These are phyloP conservation scores for Proteromonas lacertae DNA, from an alignment of 352 stramenopile genomes.

Conservation along the genomic window DNA sequence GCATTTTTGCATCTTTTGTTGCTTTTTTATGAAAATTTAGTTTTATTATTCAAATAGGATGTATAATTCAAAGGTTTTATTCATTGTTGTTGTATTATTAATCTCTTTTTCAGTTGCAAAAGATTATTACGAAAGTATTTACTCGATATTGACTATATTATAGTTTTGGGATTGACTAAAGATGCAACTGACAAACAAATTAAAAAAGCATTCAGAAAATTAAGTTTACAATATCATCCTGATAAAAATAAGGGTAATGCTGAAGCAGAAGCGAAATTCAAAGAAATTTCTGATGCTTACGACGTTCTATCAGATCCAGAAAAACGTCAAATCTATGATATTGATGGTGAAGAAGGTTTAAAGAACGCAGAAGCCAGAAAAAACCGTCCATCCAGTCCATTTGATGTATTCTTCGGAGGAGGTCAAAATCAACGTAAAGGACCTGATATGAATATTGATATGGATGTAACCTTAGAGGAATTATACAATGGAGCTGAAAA, in stretches of 20 bases:
- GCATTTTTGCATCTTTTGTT: too few species aligned
- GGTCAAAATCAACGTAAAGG: constrained; percentile 19
- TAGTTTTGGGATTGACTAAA: not conserved
- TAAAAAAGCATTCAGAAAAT: not conserved
- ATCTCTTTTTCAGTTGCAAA: too few species aligned
- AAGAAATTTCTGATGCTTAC: constrained; percentile 15
- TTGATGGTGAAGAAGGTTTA: constrained; percentile 17
- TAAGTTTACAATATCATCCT: not conserved
- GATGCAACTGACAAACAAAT: constrained; percentile 1
- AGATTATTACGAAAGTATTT: too few species aligned
- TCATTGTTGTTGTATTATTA: too few species aligned
- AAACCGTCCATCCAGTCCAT: not conserved
- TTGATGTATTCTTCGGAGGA: constrained; percentile 4
- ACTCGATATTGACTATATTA: too few species aligned
- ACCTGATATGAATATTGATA: constrained; percentile 35
- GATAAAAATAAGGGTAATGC: not conserved
- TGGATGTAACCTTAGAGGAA: constrained; percentile 66
- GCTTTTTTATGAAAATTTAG: too few species aligned
- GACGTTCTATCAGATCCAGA: constrained; percentile 26
- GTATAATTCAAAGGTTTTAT: too few species aligned
- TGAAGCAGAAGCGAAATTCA: constrained; percentile 4
- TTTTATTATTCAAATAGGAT: too few species aligned
- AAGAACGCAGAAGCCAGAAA: constrained; percentile 7
- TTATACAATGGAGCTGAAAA: constrained; percentile 74
- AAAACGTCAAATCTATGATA: constrained; percentile 17